Evolutionary conservation across 2,329 filamentous ascomycete genomes (phyloP).

Genomic region (Fusarium neocosmosporiellum): DNA sequence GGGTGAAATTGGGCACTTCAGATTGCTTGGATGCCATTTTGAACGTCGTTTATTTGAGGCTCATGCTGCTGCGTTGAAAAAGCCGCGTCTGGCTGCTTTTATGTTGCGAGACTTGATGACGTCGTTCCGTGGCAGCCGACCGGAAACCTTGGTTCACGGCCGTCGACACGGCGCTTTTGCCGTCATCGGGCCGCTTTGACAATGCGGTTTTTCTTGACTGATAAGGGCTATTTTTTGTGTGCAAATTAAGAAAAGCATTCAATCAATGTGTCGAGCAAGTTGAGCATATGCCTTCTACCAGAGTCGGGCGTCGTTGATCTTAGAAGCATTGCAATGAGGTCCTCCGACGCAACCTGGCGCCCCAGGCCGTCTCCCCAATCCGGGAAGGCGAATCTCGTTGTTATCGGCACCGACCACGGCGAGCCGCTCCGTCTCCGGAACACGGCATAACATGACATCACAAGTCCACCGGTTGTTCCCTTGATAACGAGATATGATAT

Average conservation of each 20-base stretch:
- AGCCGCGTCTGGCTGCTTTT: constrained; percentile 26
- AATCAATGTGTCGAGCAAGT: neutral
- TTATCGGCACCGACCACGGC: neutral
- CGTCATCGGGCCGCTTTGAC: constrained; percentile 16
- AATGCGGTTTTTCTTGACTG: neutral
- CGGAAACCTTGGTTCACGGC: constrained; percentile 5
- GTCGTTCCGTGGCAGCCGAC: constrained; percentile 10
- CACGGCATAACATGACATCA: constrained; percentile 5
- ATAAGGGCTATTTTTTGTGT: neutral
- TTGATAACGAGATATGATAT: neutral
- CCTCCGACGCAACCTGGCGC: neutral
- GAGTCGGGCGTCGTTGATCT: neutral
- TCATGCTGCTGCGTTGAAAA: neutral
- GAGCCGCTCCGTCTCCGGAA: neutral
- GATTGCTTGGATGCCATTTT: constrained; percentile 41
- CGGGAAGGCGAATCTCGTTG: neutral
- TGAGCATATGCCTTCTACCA: neutral
- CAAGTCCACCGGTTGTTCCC: neutral
- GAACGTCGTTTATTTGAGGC: constrained; percentile 3
- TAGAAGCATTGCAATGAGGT: neutral
- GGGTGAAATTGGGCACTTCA: constrained; percentile 54
- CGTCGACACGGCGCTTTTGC: constrained; percentile 5
- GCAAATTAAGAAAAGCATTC: neutral
- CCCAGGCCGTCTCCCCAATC: neutral
- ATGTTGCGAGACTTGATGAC: constrained; percentile 26